Conservation (phyloP, 768 basidiomycete species). For the Serendipita indica region DNA sequence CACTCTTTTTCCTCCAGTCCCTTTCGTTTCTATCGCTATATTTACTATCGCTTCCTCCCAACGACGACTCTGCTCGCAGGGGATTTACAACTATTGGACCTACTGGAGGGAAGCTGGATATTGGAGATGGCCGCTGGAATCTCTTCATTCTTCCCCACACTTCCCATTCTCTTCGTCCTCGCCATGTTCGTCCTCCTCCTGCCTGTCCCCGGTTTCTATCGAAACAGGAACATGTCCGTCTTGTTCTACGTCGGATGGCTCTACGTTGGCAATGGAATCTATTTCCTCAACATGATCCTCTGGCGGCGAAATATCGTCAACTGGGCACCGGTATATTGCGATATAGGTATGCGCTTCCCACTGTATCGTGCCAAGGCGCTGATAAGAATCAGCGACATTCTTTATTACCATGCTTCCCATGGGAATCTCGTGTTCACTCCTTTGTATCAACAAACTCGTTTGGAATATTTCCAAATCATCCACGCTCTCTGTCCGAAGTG, state of each 20-base stretch:
- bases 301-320: neutral
- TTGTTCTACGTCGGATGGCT: conserved; percentile 5
- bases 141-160: neutral
- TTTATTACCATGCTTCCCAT: conserved; percentile 1
- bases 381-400: neutral
- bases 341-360: neutral
- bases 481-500: neutral
- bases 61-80: no score
- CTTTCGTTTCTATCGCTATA: no score
- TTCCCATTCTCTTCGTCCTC: neutral
- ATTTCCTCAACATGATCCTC: neutral
- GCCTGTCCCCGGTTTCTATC: neutral
- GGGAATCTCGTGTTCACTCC: conserved; percentile 1
- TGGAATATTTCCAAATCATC: neutral
- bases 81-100: no score
- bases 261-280: neutral
- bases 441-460: conserved; percentile 8
- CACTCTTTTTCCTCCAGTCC: no score
- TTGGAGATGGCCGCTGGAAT: neutral
- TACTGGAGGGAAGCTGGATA: no score
- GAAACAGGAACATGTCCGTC: neutral
- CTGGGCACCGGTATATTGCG: neutral
- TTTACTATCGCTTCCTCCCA: no score
- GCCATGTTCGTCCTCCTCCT: neutral
- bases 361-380: no score